Evolutionary conservation across 2,329 filamentous ascomycete species (phyloP).

Genomic region (Botrytis paeoniae): DNA sequence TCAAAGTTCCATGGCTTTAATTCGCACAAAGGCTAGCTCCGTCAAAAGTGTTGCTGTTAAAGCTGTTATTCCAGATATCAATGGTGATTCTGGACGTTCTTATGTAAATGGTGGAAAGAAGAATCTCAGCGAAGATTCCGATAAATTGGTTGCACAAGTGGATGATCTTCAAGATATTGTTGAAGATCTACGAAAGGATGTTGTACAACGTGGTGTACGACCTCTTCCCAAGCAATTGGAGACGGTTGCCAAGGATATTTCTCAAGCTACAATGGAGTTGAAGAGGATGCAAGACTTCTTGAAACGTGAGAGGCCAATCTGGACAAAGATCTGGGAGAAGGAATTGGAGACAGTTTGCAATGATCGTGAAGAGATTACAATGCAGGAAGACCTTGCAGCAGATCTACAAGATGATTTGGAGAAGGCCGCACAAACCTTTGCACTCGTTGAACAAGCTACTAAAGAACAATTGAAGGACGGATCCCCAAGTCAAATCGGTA

Average conservation of each 20-base stretch:
- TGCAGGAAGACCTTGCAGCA: slow-evolving; percentile 92
- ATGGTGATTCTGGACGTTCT: slow-evolving; percentile 75
- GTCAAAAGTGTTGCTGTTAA: slow-evolving; percentile 76
- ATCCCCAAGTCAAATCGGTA: slow-evolving; percentile 49
- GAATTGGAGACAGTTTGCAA: slow-evolving; percentile 94
- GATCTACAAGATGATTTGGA: slow-evolving; percentile 94
- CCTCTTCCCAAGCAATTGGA: slow-evolving; percentile 89
- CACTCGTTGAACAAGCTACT: slow-evolving; percentile 94
- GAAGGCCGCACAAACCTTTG: slow-evolving; percentile 90
- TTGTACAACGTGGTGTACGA: slow-evolving; percentile 87
- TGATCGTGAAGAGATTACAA: slow-evolving; percentile 87
- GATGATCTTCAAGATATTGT: slow-evolving; percentile 97
- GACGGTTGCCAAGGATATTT: slow-evolving; percentile 83
- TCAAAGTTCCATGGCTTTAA: slow-evolving; percentile 77
- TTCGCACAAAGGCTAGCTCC: slow-evolving; percentile 75
- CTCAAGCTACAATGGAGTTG: slow-evolving; percentile 75
- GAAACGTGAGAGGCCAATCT: slow-evolving; percentile 86
- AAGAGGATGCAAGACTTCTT: slow-evolving; percentile 94
- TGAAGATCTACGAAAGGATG: slow-evolving; percentile 95
- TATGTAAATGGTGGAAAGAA: slow-evolving; percentile 89
- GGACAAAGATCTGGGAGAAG: slow-evolving; percentile 99
- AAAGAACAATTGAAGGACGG: slow-evolving; percentile 89
- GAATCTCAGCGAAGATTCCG: slow-evolving; percentile 79
- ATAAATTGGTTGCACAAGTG: slow-evolving; percentile 84
- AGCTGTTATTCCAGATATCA: slow-evolving; percentile 65